phyloP scores from a whole-genome alignment of 352 stramenopile species.

The Phytophthora idaei region DNA sequence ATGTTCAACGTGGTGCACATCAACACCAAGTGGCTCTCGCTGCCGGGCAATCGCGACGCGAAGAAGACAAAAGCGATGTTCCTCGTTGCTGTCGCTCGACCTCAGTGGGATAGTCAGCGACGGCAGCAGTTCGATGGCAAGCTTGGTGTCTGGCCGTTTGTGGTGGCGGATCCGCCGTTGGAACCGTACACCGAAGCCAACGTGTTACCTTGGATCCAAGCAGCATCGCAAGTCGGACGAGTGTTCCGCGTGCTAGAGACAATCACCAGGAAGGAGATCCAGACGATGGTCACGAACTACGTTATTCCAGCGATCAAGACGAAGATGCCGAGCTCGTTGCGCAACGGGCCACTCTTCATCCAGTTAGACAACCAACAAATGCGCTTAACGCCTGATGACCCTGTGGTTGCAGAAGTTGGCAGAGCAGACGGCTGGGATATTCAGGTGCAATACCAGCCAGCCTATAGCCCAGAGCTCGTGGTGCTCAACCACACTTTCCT shows the following conservation, averaged over 20 bases:
- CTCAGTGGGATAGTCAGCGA: constrained; percentile 41
- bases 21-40: constrained; percentile 45
- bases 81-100: constrained; percentile 44
- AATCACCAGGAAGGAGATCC: constrained; percentile 42
- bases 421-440: constrained; percentile 42
- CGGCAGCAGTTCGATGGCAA: constrained; percentile 50
- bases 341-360: constrained; percentile 31
- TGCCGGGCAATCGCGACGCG: constrained; percentile 29
- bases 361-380: constrained; percentile 50
- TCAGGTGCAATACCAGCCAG: constrained; percentile 46
- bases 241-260: constrained; percentile 33
- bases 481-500: constrained; percentile 42
- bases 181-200: constrained; percentile 13
- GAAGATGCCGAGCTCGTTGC: constrained; percentile 37
- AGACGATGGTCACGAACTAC: constrained; percentile 34
- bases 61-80: constrained; percentile 52
- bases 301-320: constrained; percentile 48
- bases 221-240: constrained; percentile 7
- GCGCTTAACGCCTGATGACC: constrained; percentile 40
- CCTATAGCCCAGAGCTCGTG: constrained; percentile 46
- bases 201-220: constrained; percentile 11
- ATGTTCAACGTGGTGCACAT: constrained; percentile 53
- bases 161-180: constrained; percentile 19
- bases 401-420: constrained; percentile 35
- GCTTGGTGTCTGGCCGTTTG: constrained; percentile 45